Percentiles rank a stretch among this genome's conserved stretches.
Evolutionary conservation across 1,284 basidiomycete species (phyloP).

Genomic region (Puccinia polysora): DNA sequence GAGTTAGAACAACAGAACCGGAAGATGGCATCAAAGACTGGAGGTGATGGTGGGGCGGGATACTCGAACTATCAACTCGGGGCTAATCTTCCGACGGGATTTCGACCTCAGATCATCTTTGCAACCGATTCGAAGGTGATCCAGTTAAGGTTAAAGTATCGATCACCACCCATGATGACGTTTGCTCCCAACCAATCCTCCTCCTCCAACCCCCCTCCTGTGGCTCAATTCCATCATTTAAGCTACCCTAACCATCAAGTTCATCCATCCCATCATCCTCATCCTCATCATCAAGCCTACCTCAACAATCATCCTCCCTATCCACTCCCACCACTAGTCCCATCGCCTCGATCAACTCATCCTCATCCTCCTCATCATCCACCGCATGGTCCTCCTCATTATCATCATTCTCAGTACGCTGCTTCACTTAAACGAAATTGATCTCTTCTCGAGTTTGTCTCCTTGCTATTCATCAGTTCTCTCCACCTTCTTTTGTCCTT

Average conservation of each 20-base stretch:
- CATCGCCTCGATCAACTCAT: not conserved
- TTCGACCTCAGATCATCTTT: slow-evolving; percentile 46
- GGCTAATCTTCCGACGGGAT: slow-evolving; percentile 1
- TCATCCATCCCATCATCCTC: too few relatives aligned
- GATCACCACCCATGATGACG: too few relatives aligned
- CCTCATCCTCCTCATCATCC: not conserved
- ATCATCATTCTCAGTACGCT: too few relatives aligned
- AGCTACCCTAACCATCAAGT: not conserved
- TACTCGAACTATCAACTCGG: not conserved
- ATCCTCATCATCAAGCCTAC: slow-evolving; percentile 1
- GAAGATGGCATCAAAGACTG: not conserved
- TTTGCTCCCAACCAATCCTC: slow-evolving; percentile 10
- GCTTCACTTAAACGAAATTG: too few relatives aligned
- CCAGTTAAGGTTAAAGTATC: slow-evolving; percentile 9
- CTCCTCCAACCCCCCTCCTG: too few relatives aligned
- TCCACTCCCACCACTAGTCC: slow-evolving; percentile 18
- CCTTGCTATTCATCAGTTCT: too few relatives aligned
- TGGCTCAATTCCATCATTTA: slow-evolving; percentile 39
- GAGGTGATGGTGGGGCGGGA: not conserved
- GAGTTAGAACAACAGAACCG: slow-evolving; percentile 17
- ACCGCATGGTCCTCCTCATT: too few relatives aligned
- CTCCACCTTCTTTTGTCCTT: too few relatives aligned
- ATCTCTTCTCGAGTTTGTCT: too few relatives aligned
- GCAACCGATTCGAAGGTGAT: slow-evolving; percentile 39
- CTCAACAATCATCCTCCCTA: slow-evolving; percentile 12